phyloP scores from a whole-genome alignment of 495 filamentous ascomycete species.

The Amorphotheca resinae region DNA sequence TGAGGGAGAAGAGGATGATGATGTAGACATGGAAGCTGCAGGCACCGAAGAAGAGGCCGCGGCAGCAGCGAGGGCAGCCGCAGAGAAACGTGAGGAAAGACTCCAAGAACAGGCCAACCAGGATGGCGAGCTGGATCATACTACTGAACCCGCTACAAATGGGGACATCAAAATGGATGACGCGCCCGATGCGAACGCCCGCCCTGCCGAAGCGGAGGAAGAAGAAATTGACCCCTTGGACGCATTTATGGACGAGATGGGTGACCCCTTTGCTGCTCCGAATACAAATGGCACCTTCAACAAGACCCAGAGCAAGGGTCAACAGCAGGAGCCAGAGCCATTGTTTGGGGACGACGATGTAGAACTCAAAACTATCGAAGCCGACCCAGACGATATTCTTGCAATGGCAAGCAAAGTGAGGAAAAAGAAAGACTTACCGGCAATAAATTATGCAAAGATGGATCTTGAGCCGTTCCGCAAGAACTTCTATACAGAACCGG shows the following conservation, averaged over 20 bases:
- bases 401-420: constrained; percentile 73
- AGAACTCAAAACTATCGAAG: constrained; percentile 58
- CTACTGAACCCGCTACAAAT: constrained; percentile 14
- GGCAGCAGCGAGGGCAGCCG: constrained; percentile 69
- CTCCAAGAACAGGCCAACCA: constrained; percentile 37
- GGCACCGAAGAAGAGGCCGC: constrained; percentile 79
- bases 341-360: constrained; percentile 80
- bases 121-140: constrained; percentile 25
- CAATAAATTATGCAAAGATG: constrained; percentile 71
- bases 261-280: constrained; percentile 34
- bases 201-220: constrained; percentile 23
- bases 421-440: constrained; percentile 93
- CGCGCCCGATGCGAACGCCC: constrained; percentile 8
- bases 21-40: constrained; percentile 61
- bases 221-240: constrained; percentile 88
- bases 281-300: constrained; percentile 14
- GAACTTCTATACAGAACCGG: constrained; percentile 86
- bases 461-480: constrained; percentile 80
- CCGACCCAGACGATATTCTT: constrained; percentile 71
- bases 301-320: constrained; percentile 19
- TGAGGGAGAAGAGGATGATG: constrained; percentile 57
- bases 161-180: constrained; percentile 37
- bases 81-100: constrained; percentile 60
- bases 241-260: constrained; percentile 84
- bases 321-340: constrained; percentile 56